Base-by-base conservation (phyloP, 805 yeast species). In the Cyberlindnera euphorbiiphila region DNA sequence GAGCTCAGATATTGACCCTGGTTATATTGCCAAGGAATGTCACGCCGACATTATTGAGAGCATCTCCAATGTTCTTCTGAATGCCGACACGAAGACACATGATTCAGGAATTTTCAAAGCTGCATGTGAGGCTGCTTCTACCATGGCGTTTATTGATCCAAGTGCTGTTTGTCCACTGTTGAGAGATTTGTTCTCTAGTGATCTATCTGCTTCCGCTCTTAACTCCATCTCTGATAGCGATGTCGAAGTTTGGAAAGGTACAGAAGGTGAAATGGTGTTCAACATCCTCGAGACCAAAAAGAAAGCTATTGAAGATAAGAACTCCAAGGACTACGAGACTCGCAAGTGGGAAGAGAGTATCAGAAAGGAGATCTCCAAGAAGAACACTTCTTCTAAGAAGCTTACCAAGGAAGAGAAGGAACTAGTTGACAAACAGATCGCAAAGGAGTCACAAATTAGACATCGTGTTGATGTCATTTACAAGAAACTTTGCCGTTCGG, bases 291-390 rank as follows among this genome's bases (percentile, higher is more conserved):
- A 70, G 25, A 54, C 54, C 19, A 63, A 62, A 38, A 72, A 67
- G 53, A 64, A 66, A 22, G 61, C 61, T 23, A 65, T 62, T 5
- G 76, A 77, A 11, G 76, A 76, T 54, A 85, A 84, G 56, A 85
- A 85, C 56, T 65, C 85, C 1, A 88, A 81, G 54, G 96, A 88
- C 52, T 86, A 86, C 51, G 95, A 83, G 51, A 83, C 89, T 2
- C 64, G 74, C 42, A 78, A 85, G 57, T 91, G 98, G 98, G 98
- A 93, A 56, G 88, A 81, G 49, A 74, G 74, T 35, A 72, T 93
- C 22, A 76, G 91, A 51, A 77, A 78, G 45, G 91, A 87, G 53
- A 67, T 88, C 25, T 79, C 82, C 1, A 68, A 69, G 36, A 78
- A 78, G 56, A 69, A 72, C 45, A 49, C 55, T n/a, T 53, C 41